Evolutionary conservation across 2,329 filamentous ascomycete genomes (phyloP), one percentile per base, ranked within the genome.

Genomic region (Penicillium digitatum): DNA sequence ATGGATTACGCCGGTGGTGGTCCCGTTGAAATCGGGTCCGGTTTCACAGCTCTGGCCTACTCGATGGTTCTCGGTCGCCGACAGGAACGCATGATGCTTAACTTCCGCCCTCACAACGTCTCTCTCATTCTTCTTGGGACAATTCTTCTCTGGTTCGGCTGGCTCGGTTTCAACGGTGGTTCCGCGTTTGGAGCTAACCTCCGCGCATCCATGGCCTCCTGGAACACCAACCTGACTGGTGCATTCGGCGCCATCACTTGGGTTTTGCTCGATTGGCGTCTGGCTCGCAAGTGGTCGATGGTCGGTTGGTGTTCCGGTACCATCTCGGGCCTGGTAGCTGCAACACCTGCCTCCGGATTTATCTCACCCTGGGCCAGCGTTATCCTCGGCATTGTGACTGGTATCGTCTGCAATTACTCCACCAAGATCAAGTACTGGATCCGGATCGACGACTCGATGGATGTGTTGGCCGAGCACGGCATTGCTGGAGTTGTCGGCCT

Each of bases 51-150:
- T 29, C 81, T 97, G 44, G 94, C 94, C 62, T 99, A 97, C 79
- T 96, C 92, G 2, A 88, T 90, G 89, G 87, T 96, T 35, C 88
- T 99, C 58, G 94, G 94, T 64, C 89, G 91, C 69, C 90, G 94
- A 64, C 94, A 96, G 79, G 93, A 97, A 80, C 94, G 91, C 80
- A 96, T 97, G 91, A 96, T 97, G 90, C 85, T 96, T 77, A 97
- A 97, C 83, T 97, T 97, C 84, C 90, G 94, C 64, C 94, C 94
- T 18, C 94, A 99, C 82, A 99, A 99, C 79, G 94, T 97, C 63
- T 96, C 92, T 6, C 84, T 97, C 69, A 96, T 99, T 76, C 92
- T 94, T 0, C 87, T 97, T 66, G 94, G 94, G 60, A 97, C 94
- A 3, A 84, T 96, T 62, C 84, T 99, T 67, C 90, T 99, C 54